These are phyloP conservation scores for Colletotrichum liriopes DNA, from an alignment of 2,329 filamentous ascomycete species.

Conservation along the genomic window DNA sequence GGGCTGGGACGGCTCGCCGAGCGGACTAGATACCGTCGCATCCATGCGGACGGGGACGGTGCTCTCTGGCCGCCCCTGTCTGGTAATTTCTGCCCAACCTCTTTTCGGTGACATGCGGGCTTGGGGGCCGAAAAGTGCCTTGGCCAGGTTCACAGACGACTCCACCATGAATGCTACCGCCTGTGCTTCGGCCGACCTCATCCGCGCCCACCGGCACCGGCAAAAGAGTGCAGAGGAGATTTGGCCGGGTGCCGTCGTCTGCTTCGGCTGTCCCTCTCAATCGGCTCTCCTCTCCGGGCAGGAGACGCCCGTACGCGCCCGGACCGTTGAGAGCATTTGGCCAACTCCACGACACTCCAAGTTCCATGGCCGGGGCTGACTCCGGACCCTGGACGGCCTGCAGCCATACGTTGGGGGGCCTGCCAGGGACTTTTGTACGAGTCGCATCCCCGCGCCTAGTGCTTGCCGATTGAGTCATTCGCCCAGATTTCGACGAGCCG, in stretches of 20 bases:
- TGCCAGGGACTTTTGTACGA: conserved; percentile 16
- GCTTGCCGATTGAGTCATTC: conserved; percentile 30
- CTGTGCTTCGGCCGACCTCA: not conserved
- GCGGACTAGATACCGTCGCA: not conserved
- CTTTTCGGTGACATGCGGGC: not conserved
- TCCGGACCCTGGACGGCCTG: not conserved
- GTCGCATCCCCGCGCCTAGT: conserved; percentile 9
- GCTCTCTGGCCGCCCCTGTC: not conserved
- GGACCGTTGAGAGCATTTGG: not conserved
- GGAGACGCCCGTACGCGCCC: not conserved
- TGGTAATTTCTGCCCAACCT: conserved; percentile 11
- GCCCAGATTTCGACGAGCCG: not conserved
- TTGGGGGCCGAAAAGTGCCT: conserved; percentile 15
- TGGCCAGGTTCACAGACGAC: not conserved
- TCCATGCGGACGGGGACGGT: not conserved
- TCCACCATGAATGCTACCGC: not conserved
- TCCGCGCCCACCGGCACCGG: not conserved
- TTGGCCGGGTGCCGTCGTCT: not conserved
- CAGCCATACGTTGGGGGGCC: not conserved
- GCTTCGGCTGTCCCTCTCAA: not conserved
- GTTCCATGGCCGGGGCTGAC: not conserved
- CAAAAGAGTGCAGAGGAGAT: not conserved
- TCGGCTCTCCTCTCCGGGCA: not conserved
- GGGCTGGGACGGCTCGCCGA: not conserved
- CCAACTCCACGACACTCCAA: not conserved